A percentile compares a stretch with the other conserved stretches of the same genome.
phyloP scores from a whole-genome alignment of 768 basidiomycete species.

The Trametes sanguinea region DNA sequence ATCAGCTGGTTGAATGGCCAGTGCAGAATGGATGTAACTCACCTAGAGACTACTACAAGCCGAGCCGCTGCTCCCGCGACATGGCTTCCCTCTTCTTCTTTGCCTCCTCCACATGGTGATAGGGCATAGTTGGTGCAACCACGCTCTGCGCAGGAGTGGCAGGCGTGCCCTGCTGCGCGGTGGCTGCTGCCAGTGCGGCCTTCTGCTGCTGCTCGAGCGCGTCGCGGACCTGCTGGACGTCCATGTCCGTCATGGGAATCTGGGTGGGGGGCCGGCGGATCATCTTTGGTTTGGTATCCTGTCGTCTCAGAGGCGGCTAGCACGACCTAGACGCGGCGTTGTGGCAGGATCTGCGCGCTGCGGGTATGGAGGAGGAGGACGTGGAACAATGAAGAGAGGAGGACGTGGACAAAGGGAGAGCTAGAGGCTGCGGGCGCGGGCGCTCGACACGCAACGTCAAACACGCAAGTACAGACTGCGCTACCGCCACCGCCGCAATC shows the following conservation, averaged over 20 bases:
- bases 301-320: background rate
- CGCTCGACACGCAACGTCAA: constrained; percentile 17
- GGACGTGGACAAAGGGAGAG: constrained; percentile 14
- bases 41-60: constrained; percentile 23
- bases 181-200: constrained; percentile 20
- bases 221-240: constrained; percentile 78
- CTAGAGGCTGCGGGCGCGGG: constrained; percentile 14
- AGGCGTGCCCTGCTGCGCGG: constrained; percentile 3
- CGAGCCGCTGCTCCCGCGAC: constrained; percentile 38
- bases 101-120: constrained; percentile 38
- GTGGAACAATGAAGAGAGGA: constrained; percentile 22
- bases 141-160: constrained; percentile 9
- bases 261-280: constrained; percentile 77
- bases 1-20: background rate
- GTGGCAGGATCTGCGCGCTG: constrained; percentile 2
- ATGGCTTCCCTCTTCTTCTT: constrained; percentile 38
- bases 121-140: constrained; percentile 17
- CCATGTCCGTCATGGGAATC: constrained; percentile 73
- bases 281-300: constrained; percentile 40
- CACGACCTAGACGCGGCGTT: constrained; percentile 25
- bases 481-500: background rate
- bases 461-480: background rate
- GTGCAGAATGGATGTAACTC: background rate
- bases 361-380: background rate
- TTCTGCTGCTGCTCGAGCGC: constrained; percentile 43